Evolutionary conservation across 768 basidiomycete species (phyloP), one percentile per base, ranked within the genome.

Genomic region (Cystofilobasidium macerans): DNA sequence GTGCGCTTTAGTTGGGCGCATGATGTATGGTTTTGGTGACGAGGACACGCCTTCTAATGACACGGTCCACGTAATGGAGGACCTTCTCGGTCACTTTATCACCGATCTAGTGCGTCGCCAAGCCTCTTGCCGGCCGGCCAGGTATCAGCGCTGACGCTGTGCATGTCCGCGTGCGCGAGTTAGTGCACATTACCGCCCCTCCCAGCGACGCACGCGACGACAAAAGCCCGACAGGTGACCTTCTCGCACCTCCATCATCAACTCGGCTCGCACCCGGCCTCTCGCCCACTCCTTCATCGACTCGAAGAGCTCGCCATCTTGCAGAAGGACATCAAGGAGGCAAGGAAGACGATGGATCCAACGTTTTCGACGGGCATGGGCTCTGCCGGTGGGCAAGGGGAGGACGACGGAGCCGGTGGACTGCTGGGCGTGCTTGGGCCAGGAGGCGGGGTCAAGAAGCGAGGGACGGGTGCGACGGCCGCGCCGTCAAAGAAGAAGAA

Each of bases 11-110:
- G 89, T 92, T 66, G 84, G 85, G 71, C 87, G 81, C 68, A 78
- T 92, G 59, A 90, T 91, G 89, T 93, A 90, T 72, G 90, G 88
- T 33, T 95, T 94, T 76, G 91, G 91, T 14, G 91, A 95, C 74
- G 89, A 90, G 73, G 81, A 86, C 20, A 87, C 89, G 70, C 88
- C 90, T 0, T 86, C 89, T 3, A 86, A 83, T 43, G 91, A 95
- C 71, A 87, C 88, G 0, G 87, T 92, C 32, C 86, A 84, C 69
- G 87, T 93, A 43, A 88, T 94, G 88, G 90, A 94, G 73, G 90
- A 94, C 73, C 90, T 94, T 61, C 78, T 94, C 59, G 82, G 91
- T 48, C 89, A 92, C 75, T 92, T 88, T 70, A 88, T 95, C 70
- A 83, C 85, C 36, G 91, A 95, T 71, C 82, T 94, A 14, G 91